Conservation (phyloP, 768 basidiomycete genomes). For the Lyophyllum decastes region DNA sequence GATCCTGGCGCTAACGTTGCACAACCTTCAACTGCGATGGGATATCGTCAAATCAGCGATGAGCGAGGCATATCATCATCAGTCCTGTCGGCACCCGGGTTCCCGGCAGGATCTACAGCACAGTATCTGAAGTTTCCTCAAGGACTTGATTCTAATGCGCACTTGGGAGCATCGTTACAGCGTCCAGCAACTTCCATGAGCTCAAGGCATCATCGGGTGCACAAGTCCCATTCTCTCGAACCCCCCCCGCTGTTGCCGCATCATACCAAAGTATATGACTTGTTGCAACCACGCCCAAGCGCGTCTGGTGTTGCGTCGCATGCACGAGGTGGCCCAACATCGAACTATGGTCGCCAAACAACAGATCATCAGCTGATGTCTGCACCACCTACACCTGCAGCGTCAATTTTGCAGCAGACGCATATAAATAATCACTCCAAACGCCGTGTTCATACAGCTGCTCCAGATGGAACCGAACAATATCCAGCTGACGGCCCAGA, state of each 20-base stretch:
- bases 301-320: not conserved
- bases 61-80: not conserved
- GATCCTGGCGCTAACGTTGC: slow-evolving; percentile 1
- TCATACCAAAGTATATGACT: not conserved
- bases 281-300: not conserved
- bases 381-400: not conserved
- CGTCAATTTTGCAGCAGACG: not conserved
- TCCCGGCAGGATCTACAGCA: not conserved
- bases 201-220: slow-evolving; percentile 5
- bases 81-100: not conserved
- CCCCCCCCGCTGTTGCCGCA: not conserved
- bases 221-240: slow-evolving; percentile 2
- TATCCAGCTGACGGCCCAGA: not conserved
- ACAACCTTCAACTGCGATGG: slow-evolving; percentile 18
- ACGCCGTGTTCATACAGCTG: not conserved
- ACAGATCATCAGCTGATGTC: not conserved
- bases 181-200: slow-evolving; percentile 16
- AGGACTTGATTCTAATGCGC: not conserved
- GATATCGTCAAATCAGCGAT: slow-evolving; percentile 12
- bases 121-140: not conserved
- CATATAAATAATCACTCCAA: not conserved
- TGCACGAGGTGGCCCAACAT: not conserved
- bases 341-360: not conserved
- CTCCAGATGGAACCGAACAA: not conserved
- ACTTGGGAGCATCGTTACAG: slow-evolving; percentile 1